phyloP scores from a whole-genome alignment of 805 yeast species.

The Deakozyma indianensis region DNA sequence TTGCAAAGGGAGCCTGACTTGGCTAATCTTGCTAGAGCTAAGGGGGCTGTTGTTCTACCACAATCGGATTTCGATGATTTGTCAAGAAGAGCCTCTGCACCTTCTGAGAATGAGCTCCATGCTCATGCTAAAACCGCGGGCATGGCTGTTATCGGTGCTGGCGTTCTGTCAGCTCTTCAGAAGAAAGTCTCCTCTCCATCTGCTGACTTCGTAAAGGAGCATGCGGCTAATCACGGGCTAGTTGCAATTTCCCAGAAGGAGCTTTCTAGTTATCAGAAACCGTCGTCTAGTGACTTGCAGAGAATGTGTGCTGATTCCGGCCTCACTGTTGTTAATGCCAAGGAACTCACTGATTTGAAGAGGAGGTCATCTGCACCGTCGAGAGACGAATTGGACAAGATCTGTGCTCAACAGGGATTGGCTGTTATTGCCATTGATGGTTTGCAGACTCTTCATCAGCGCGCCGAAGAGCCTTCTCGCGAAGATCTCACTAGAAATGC shows the following conservation, averaged over 20 bases:
- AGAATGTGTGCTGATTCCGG: not conserved
- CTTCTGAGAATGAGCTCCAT: slow-evolving; percentile 2
- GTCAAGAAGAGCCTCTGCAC: slow-evolving; percentile 4
- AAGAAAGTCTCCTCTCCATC: slow-evolving; percentile 4
- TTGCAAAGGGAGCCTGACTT: slow-evolving; percentile 2
- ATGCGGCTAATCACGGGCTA: slow-evolving; percentile 2
- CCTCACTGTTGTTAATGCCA: slow-evolving; percentile 2
- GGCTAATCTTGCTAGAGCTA: not conserved
- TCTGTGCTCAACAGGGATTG: not conserved
- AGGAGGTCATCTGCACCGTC: not conserved
- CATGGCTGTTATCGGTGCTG: slow-evolving; percentile 1
- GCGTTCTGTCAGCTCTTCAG: not conserved
- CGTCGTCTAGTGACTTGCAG: slow-evolving; percentile 4
- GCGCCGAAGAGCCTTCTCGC: slow-evolving; percentile 9
- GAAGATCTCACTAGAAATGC: slow-evolving; percentile 19
- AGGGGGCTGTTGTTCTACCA: slow-evolving; percentile 15
- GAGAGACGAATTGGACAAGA: not conserved
- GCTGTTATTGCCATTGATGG: not conserved
- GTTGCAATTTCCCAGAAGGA: not conserved
- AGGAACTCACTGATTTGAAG: slow-evolving; percentile 1
- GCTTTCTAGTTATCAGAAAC: not conserved
- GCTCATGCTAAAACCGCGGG: slow-evolving; percentile 3
- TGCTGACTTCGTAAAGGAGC: slow-evolving; percentile 1
- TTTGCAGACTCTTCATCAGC: slow-evolving; percentile 1
- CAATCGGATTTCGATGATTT: slow-evolving; percentile 17